Conservation (phyloP, 306 rosid species). For the Vigna trinervia region DNA sequence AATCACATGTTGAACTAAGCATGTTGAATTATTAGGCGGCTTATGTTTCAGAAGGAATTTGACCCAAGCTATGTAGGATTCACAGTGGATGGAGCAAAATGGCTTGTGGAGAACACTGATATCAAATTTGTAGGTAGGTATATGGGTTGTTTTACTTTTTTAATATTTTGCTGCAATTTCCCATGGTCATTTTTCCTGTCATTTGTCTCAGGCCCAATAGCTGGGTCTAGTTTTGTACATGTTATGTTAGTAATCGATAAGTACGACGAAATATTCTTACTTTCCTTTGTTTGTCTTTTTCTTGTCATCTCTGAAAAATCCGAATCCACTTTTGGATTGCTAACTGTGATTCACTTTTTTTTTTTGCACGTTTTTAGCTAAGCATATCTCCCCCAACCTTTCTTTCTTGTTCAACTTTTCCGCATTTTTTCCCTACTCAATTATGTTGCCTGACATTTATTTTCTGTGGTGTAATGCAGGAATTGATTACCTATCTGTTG, state of each 20-base stretch:
- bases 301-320: neutral
- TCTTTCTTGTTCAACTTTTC: constrained; percentile 11
- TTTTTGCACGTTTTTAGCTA: constrained; percentile 28
- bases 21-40: constrained; percentile 63
- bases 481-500: constrained; percentile 56
- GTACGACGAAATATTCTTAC: neutral
- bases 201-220: neutral
- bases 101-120: constrained; percentile 93
- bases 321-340: neutral
- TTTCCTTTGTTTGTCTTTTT: neutral
- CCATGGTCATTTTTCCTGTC: constrained; percentile 28
- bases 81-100: constrained; percentile 80
- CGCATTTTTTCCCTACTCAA: neutral
- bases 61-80: constrained; percentile 81
- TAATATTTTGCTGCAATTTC: constrained; percentile 26
- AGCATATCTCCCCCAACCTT: constrained; percentile 8
- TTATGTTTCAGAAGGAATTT: constrained; percentile 76
- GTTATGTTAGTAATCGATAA: neutral
- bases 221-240: constrained; percentile 28
- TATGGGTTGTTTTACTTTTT: constrained; percentile 31
- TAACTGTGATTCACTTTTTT: neutral
- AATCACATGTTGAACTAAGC: constrained; percentile 41
- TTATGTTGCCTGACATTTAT: constrained; percentile 38
- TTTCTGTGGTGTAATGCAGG: constrained; percentile 45
- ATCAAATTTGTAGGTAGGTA: constrained; percentile 81